Evolutionary conservation across 208 protist genomes (phyloP), one percentile per base, ranked within the genome.

Genomic region (Jaenimonas drosophilae): DNA sequence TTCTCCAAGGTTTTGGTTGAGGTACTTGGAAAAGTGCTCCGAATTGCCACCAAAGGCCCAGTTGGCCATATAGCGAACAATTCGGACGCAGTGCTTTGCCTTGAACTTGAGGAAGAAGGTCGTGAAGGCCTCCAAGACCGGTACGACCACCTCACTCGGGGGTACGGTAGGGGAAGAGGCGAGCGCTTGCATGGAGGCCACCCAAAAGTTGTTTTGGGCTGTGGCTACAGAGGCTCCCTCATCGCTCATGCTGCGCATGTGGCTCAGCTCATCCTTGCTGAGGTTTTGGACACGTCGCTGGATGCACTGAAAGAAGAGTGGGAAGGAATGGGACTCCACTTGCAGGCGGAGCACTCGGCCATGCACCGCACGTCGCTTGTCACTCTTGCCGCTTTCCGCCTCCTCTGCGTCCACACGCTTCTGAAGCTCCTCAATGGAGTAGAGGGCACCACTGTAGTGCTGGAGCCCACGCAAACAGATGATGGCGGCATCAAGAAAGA

Each of bases 21-120:
- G 31, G 11, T 34, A 16, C 31, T 4, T 30, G 44, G 37, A 32
- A 14, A 27, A 33, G 28, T 47, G 29, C 34, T 34, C 25, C 27
- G 48, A 9, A 12, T 48, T 29, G 38, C 32, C 37, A 44, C 54
- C 42, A 68, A 94, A 94, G 28, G 77, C 77, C 85, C 85, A 94
- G 43, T 83, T 61, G 17, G 74, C 68, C 9, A 90, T 52, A 20
- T 66, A 54, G 24, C 65, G 60, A 34, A 94, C 58, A 52, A 87
- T 61, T 52, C 50, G 54, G 17, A 49, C 50, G 41, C 80, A 83
- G 39, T 88, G 71, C 51, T 88, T 87, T 16, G 80, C 61, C 69
- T 88, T 88, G 55, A 94, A 94, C 62, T 94, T 94, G 24, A 94
- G 41, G 45, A 88, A 76, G 53, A 94, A 90, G 26, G 71, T 63